Conservation (phyloP, 768 basidiomycete genomes). For the Cystofilobasidium ferigula region DNA sequence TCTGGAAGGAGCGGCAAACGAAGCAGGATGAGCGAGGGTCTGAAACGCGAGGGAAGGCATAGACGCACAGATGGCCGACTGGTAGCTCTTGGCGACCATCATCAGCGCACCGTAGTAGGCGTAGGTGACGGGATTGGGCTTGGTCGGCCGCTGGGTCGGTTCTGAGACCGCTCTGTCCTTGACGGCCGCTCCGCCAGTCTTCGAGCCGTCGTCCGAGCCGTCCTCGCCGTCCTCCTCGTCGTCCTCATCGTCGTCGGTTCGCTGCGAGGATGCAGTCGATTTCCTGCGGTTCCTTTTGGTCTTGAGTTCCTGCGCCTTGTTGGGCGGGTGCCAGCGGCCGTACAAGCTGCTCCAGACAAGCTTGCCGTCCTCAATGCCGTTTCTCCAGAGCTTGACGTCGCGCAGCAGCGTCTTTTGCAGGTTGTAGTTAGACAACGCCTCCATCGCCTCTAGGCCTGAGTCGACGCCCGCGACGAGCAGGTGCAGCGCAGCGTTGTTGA, state of each 20-base stretch:
- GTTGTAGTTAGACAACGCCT: conserved; percentile 63
- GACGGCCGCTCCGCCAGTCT: neutral
- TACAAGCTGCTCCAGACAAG: conserved; percentile 53
- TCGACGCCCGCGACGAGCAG: conserved; percentile 63
- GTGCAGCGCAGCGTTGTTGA: conserved; percentile 74
- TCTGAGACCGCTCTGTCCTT: neutral
- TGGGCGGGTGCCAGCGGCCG: conserved; percentile 15
- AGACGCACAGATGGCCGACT: conserved; percentile 74
- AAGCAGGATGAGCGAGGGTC: neutral
- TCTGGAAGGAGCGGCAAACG: conserved; percentile 43
- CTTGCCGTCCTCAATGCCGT: conserved; percentile 50
- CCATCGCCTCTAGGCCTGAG: conserved; percentile 57
- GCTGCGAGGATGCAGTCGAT: conserved; percentile 39
- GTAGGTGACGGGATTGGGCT: conserved; percentile 58
- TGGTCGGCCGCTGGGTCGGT: conserved; percentile 41
- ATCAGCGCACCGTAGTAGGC: conserved; percentile 73
- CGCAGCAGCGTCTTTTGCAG: conserved; percentile 75
- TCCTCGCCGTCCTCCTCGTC: conserved; percentile 26
- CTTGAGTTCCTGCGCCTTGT: conserved; percentile 13
- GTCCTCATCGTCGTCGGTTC: conserved; percentile 29
- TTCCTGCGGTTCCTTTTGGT: conserved; percentile 27
- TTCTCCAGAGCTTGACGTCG: conserved; percentile 60
- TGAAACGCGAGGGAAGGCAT: neutral
- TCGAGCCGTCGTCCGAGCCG: conserved; percentile 15
- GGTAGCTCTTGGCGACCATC: conserved; percentile 73